Evolutionary conservation across 345 rosid genomes (phyloP), one percentile per base, ranked within the genome.

Genomic region (Citrus mangshanensis): DNA sequence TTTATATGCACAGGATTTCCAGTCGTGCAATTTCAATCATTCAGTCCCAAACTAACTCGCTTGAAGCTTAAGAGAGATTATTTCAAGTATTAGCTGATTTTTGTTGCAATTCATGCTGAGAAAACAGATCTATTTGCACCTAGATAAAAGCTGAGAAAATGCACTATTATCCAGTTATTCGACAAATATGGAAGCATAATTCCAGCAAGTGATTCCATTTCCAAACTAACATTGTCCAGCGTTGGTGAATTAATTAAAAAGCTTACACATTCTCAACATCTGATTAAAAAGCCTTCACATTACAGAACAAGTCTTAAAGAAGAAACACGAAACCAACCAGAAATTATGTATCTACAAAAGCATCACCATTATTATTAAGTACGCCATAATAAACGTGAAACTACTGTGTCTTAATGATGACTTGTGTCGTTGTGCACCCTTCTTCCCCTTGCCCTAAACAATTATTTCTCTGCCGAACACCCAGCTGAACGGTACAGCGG

Each of bases 401-500:
- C 46, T 24, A 40, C 24, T 40, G 19, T 46, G 34, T 49, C 34
- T 49, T 49, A 18, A 7, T 64, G 16, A 37, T 25, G 37, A 18
- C 42, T 42, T 62, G 32, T 38, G 69, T 55, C 30, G 18, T 60
- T 35, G 77, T 74, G 38, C 68, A 74, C 38, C 68, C 40, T 37
- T 37, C 42, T 74, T 38, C 68, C 14, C 25, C 60, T 27, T 19
- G 32, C 49, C 68, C 72, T 73, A 91, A 64, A 85, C 84, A 73
- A 74, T 77, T 74, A 91, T 81, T 75, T 89, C 73, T 68, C 86
- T 84, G 19, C 87, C 88, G 27, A 86, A 91, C 28, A 88, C 79
- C 95, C 93, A 91, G 70, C 92, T 91, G 83, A 91, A 88, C 72
- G 92, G 89, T 59, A 82, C 46, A 66, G 58, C 13, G 27, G 86